Conservation (phyloP, 305 asterid species). For the Rubia tinctorum region DNA sequence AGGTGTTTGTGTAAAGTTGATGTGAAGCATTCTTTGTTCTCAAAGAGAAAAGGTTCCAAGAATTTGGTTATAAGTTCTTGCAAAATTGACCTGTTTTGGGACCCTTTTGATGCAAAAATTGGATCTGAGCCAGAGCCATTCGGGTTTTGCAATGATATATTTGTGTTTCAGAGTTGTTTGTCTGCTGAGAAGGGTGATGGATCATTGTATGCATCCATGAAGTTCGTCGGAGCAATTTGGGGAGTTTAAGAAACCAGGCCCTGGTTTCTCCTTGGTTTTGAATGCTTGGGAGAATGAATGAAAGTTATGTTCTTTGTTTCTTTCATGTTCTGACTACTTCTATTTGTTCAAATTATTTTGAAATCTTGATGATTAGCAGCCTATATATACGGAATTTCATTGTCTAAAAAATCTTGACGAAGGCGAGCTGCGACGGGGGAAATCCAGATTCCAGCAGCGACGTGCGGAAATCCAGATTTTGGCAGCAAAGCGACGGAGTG, state of each 20-base stretch:
- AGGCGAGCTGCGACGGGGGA: too few species aligned
- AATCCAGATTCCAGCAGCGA: too few species aligned
- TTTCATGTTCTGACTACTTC: conserved; percentile 16
- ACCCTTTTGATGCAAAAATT: conserved; percentile 68
- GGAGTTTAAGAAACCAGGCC: conserved; percentile 49
- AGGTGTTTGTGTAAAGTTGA: conserved; percentile 72
- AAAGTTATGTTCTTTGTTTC: conserved; percentile 18
- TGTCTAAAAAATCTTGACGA: not conserved
- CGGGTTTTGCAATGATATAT: conserved; percentile 56
- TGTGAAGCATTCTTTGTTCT: conserved; percentile 81
- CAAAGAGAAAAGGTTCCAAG: conserved; percentile 82
- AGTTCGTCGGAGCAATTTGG: too few species aligned
- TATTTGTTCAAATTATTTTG: not conserved
- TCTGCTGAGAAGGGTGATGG: too few species aligned
- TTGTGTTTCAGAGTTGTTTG: conserved; percentile 79
- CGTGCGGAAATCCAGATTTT: too few species aligned
- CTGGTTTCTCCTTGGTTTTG: conserved; percentile 65
- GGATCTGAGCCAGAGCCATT: conserved; percentile 87
- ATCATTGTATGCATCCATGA: too few species aligned
- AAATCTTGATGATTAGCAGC: conserved; percentile 15
- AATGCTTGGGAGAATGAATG: conserved; percentile 85
- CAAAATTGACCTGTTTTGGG: conserved; percentile 72
- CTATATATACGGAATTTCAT: not conserved
- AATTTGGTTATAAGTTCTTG: conserved; percentile 41
- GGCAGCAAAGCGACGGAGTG: too few species aligned